Conservation (phyloP, 805 yeast species). For the Candida nonsorbophila region DNA sequence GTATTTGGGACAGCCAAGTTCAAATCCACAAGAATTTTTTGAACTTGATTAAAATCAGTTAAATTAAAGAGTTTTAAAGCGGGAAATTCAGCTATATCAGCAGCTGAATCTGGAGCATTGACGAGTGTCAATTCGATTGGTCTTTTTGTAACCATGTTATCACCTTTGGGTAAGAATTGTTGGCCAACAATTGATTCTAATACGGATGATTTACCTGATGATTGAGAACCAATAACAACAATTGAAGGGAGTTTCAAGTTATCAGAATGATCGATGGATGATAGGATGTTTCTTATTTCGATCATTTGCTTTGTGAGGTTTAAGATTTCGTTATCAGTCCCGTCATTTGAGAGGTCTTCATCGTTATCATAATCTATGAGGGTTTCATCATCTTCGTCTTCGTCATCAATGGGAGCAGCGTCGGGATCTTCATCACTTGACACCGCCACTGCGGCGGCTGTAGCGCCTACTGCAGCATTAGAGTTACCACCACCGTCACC, state of each 20-base stretch:
- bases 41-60: slow-evolving; percentile 86
- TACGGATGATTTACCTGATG: slow-evolving; percentile 95
- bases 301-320: slow-evolving; percentile 94
- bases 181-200: slow-evolving; percentile 96
- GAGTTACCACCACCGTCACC: slow-evolving; percentile 30
- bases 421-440: slow-evolving; percentile 12
- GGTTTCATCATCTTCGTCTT: slow-evolving; percentile 49
- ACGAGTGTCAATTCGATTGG: slow-evolving; percentile 94
- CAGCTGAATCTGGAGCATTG: slow-evolving; percentile 74
- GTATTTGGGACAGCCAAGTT: slow-evolving; percentile 86
- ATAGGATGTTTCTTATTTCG: slow-evolving; percentile 78
- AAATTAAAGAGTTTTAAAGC: slow-evolving; percentile 75
- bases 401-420: slow-evolving; percentile 33
- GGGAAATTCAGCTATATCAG: slow-evolving; percentile 91
- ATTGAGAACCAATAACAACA: slow-evolving; percentile 95
- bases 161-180: slow-evolving; percentile 94
- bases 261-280: slow-evolving; percentile 70
- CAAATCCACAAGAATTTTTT: slow-evolving; percentile 76
- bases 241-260: slow-evolving; percentile 85
- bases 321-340: slow-evolving; percentile 75
- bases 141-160: slow-evolving; percentile 96
- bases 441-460: slow-evolving; percentile 42
- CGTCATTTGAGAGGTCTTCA: slow-evolving; percentile 42
- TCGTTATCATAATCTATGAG: slow-evolving; percentile 43
- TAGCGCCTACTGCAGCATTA: slow-evolving; percentile 44